Conservation (phyloP, 768 basidiomycete species). For the Pleurotus ostreatus region DNA sequence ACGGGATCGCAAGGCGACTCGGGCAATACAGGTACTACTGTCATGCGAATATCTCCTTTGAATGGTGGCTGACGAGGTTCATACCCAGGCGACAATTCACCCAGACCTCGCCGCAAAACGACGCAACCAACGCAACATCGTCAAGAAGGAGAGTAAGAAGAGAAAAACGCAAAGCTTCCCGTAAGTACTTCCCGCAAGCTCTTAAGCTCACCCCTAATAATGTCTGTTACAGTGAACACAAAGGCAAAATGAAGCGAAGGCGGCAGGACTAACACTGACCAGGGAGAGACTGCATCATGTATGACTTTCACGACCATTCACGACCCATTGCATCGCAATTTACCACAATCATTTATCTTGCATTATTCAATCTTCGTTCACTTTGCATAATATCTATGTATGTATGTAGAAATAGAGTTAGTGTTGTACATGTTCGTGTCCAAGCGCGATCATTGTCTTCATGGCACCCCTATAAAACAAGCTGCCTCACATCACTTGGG, state of each 20-base stretch:
- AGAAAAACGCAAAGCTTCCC: slow-evolving; percentile 60
- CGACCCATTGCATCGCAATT: neutral
- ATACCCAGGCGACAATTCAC: slow-evolving; percentile 40
- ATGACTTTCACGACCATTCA: slow-evolving; percentile 6
- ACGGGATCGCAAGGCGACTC: slow-evolving; percentile 65
- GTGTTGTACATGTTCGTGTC: neutral
- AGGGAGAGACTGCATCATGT: too few relatives aligned
- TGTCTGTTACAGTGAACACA: slow-evolving; percentile 36
- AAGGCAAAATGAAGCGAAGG: slow-evolving; percentile 43
- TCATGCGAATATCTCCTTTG: neutral
- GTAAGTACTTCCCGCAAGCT: slow-evolving; percentile 37
- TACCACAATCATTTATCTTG: slow-evolving; percentile 4
- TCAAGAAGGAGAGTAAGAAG: slow-evolving; percentile 86
- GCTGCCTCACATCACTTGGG: too few relatives aligned
- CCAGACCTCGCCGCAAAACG: slow-evolving; percentile 76
- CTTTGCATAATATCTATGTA: neutral
- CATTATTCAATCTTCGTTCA: neutral
- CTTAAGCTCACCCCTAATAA: slow-evolving; percentile 7
- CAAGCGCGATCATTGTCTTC: too few relatives aligned
- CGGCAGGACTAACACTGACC: slow-evolving; percentile 28
- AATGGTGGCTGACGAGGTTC: neutral
- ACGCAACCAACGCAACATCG: slow-evolving; percentile 63
- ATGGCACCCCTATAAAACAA: too few relatives aligned
- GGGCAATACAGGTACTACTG: slow-evolving; percentile 44
- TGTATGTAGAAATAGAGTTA: neutral